Conservation (phyloP, 257 asterid genomes). For the Gentiana straminea region DNA sequence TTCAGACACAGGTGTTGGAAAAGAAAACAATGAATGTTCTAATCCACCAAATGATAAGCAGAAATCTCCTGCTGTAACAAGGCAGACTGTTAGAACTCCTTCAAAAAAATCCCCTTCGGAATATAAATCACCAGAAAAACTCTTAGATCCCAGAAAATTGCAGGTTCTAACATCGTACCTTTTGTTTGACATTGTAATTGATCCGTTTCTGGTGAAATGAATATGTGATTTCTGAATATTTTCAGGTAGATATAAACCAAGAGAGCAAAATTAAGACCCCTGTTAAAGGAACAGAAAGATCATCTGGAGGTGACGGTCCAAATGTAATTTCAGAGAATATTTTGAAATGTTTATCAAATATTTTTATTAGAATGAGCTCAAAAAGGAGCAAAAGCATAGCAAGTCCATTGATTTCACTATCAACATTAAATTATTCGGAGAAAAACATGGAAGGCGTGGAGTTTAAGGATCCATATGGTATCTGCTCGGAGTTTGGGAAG, state of each 20-base stretch:
- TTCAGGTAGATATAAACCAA: constrained; percentile 37
- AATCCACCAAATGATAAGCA: constrained; percentile 35
- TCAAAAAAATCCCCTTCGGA: constrained; percentile 35
- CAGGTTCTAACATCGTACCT: constrained; percentile 26
- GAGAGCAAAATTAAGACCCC: constrained; percentile 25
- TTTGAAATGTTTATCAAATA: constrained; percentile 57
- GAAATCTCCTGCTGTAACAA: constrained; percentile 28
- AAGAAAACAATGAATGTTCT: constrained; percentile 42
- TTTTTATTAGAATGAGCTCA: constrained; percentile 64
- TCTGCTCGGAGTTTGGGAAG: constrained; percentile 47
- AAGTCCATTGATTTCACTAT: constrained; percentile 34
- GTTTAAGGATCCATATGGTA: constrained; percentile 56
- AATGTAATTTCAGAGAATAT: constrained; percentile 69
- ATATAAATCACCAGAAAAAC: constrained; percentile 29
- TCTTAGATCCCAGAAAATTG: constrained; percentile 31
- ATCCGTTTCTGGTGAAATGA: constrained; percentile 5
- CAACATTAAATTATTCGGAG: constrained; percentile 26
- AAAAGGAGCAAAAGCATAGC: constrained; percentile 30
- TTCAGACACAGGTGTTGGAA: constrained; percentile 45
- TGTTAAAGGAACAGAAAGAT: constrained; percentile 19
- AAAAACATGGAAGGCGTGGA: constrained; percentile 12
- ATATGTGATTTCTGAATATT: constrained; percentile 1
- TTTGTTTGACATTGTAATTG: background rate
- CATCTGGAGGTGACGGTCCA: constrained; percentile 29
- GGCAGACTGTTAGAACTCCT: constrained; percentile 27